Evolutionary conservation across 768 basidiomycete genomes (phyloP).

Genomic region (Clitopilus passeckerianus): DNA sequence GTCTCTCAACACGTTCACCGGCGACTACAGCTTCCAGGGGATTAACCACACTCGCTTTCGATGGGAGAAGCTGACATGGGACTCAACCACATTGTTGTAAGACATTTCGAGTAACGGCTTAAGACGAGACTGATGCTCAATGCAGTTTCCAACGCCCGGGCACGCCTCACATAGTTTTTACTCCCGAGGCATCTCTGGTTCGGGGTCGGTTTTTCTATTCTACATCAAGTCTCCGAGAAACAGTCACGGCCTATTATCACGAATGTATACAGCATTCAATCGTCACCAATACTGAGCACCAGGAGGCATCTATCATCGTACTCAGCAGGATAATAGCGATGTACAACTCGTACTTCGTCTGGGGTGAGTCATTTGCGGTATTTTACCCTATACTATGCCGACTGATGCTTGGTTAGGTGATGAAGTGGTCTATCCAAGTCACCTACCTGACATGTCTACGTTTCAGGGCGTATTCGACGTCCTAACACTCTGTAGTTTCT

Average conservation of each 20-base stretch:
- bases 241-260: neutral
- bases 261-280: neutral
- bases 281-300: neutral
- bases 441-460: neutral
- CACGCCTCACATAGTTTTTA: neutral
- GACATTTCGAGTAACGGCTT: too few species aligned
- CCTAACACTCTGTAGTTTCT: neutral
- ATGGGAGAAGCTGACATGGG: neutral
- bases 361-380: too few species aligned
- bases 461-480: neutral
- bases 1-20: neutral
- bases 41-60: neutral
- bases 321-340: neutral
- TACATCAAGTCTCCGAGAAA: neutral
- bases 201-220: neutral
- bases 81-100: neutral
- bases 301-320: neutral
- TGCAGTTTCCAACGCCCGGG: neutral
- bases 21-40: neutral
- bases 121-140: too few species aligned
- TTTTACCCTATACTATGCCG: too few species aligned
- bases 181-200: neutral
- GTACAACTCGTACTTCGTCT: neutral
- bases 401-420: neutral
- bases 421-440: neutral